A percentile compares a stretch with the other conserved stretches of the same genome.
Conservation (phyloP, 257 asterid species). For the Gentiana dahurica region DNA sequence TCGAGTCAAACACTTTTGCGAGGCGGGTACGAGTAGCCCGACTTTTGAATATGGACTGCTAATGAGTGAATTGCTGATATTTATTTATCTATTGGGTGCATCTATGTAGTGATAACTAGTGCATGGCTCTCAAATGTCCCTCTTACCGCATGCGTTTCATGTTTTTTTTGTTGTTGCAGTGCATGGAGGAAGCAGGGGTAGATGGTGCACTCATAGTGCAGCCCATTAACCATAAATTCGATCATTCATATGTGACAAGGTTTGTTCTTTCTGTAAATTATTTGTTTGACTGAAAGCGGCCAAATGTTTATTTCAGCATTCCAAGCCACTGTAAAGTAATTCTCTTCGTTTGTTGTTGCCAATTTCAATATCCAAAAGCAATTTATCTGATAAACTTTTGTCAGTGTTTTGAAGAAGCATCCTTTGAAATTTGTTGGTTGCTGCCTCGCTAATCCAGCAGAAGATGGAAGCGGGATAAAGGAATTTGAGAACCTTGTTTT, state of each 20-base stretch:
- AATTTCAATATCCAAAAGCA: no score
- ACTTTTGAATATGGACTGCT: no score
- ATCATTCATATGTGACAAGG: constrained; percentile 92
- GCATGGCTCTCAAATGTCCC: not conserved
- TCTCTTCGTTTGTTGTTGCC: not conserved
- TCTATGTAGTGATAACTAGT: not conserved
- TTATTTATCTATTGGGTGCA: no score
- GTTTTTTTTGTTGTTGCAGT: constrained; percentile 19
- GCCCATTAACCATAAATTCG: constrained; percentile 80
- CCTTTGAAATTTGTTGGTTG: constrained; percentile 81
- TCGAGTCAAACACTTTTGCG: no score
- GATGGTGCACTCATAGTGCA: constrained; percentile 91
- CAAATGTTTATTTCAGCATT: not conserved
- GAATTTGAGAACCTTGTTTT: constrained; percentile 59
- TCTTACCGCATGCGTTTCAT: not conserved
- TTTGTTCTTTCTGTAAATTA: constrained; percentile 12
- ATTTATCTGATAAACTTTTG: constrained; percentile 3
- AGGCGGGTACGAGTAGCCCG: no score
- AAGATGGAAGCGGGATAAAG: constrained; percentile 58
- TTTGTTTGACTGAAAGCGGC: not conserved
- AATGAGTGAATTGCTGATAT: no score
- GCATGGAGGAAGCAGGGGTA: constrained; percentile 75
- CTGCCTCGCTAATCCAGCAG: constrained; percentile 90
- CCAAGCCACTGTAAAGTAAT: not conserved
- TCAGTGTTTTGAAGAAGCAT: constrained; percentile 62